A percentile compares a stretch with the other conserved stretches of the same genome.
These are phyloP conservation scores for Protea cynaroides DNA, from an alignment of 164 flowering plant genomes.

Conservation along the genomic window DNA sequence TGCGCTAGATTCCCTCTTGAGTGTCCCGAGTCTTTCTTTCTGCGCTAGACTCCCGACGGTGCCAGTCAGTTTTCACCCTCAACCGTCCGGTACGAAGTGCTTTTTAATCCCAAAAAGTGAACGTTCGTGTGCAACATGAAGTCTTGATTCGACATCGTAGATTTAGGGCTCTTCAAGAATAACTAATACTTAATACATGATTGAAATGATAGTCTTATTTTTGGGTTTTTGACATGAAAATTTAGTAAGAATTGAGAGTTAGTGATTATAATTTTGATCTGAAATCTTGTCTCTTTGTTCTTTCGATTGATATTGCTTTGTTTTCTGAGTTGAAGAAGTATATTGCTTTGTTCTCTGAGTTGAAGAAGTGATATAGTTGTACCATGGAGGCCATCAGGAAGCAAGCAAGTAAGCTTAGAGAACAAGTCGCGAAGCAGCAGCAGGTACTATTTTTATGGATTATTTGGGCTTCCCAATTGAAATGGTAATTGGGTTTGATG, in stretches of 20 bases:
- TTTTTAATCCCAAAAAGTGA: no score
- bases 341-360: neutral
- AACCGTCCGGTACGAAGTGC: no score
- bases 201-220: no score
- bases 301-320: neutral
- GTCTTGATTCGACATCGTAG: no score
- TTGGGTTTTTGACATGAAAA: no score
- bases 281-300: neutral
- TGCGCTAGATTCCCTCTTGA: no score
- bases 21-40: no score
- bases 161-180: no score
- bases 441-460: conserved; percentile 39
- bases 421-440: conserved; percentile 92
- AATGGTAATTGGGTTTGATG: neutral
- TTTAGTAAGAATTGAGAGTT: neutral
- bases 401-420: conserved; percentile 79
- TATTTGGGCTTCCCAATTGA: neutral
- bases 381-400: conserved; percentile 70
- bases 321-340: neutral
- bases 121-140: no score
- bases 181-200: no score
- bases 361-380: neutral
- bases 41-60: no score
- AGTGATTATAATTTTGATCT: neutral
- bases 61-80: no score